Conservation (phyloP, 2,329 filamentous ascomycete genomes). For the Xylariaceae sp. region DNA sequence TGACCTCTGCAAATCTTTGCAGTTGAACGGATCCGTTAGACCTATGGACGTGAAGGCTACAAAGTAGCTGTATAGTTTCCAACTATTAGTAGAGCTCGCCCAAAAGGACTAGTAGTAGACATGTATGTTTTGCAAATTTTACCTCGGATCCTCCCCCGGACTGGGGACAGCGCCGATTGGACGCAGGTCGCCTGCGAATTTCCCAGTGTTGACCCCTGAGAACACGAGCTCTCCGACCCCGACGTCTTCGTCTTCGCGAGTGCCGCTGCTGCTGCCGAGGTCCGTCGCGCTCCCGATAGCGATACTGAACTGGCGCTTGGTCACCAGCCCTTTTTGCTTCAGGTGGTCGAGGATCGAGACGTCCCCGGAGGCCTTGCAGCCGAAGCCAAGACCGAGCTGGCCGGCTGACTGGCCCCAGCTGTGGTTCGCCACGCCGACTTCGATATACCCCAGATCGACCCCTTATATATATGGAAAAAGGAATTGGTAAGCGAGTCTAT, state of each 20-base stretch:
- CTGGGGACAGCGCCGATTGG: slow-evolving; percentile 3
- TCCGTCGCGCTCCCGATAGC: slow-evolving; percentile 15
- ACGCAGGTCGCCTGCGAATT: slow-evolving; percentile 16
- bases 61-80: slow-evolving; percentile 10
- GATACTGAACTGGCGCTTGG: slow-evolving; percentile 17
- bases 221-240: slow-evolving; percentile 19
- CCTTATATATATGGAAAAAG: slow-evolving; percentile 7
- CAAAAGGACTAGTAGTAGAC: neutral
- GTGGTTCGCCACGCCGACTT: slow-evolving; percentile 14
- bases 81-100: slow-evolving; percentile 2
- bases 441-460: slow-evolving; percentile 3
- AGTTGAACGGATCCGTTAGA: slow-evolving; percentile 12
- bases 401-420: slow-evolving; percentile 14
- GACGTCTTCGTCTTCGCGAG: slow-evolving; percentile 1
- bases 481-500: neutral
- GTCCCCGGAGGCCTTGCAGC: slow-evolving; percentile 3
- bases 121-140: too few relatives aligned
- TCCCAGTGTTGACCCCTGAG: slow-evolving; percentile 16
- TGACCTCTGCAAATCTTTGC: neutral
- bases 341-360: slow-evolving; percentile 12
- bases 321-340: slow-evolving; percentile 10
- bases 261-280: neutral
- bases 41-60: slow-evolving; percentile 13
- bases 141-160: slow-evolving; percentile 7
- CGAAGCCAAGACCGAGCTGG: slow-evolving; percentile 18